Evolutionary conservation across 805 yeast genomes (phyloP).

Genomic region (Jamesozyma spencerorum): DNA sequence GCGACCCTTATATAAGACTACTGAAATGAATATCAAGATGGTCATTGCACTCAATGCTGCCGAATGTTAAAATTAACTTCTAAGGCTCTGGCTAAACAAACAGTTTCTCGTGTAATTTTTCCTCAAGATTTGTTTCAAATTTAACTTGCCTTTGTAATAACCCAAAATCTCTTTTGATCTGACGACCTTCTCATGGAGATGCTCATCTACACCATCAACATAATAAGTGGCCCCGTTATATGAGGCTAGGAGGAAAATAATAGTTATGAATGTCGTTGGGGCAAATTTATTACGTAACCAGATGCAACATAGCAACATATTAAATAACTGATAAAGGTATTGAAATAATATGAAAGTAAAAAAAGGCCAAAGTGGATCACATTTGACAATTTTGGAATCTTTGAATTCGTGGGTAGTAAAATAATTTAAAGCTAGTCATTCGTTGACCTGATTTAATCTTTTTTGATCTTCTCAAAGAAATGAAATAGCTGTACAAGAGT

Average conservation of each 20-base stretch:
- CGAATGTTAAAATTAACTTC: no score
- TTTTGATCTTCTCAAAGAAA: conserved; percentile 68
- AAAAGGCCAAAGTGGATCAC: conserved; percentile 83
- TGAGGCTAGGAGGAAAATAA: conserved; percentile 71
- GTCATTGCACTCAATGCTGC: no score
- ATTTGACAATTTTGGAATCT: conserved; percentile 71
- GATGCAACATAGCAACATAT: conserved; percentile 86
- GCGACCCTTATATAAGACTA: no score
- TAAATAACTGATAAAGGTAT: conserved; percentile 72
- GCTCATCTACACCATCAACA: conserved; percentile 82
- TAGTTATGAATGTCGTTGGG: conserved; percentile 56
- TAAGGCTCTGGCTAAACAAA: no score
- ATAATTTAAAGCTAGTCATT: conserved; percentile 79
- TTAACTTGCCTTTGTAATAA: conserved; percentile 40
- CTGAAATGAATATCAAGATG: no score
- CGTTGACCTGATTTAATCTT: conserved; percentile 72
- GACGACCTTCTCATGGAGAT: conserved; percentile 76
- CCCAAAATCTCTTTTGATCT: conserved; percentile 63
- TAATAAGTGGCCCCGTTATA: conserved; percentile 95
- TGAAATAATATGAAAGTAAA: conserved; percentile 80
- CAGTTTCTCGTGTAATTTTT: no score
- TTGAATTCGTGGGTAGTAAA: conserved; percentile 60
- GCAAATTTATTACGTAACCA: conserved; percentile 66
- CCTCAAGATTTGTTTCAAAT: neutral
- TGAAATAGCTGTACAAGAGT: conserved; percentile 79